Conservation (phyloP, 2,329 filamentous ascomycete genomes). For the Escovopsis sp. region DNA sequence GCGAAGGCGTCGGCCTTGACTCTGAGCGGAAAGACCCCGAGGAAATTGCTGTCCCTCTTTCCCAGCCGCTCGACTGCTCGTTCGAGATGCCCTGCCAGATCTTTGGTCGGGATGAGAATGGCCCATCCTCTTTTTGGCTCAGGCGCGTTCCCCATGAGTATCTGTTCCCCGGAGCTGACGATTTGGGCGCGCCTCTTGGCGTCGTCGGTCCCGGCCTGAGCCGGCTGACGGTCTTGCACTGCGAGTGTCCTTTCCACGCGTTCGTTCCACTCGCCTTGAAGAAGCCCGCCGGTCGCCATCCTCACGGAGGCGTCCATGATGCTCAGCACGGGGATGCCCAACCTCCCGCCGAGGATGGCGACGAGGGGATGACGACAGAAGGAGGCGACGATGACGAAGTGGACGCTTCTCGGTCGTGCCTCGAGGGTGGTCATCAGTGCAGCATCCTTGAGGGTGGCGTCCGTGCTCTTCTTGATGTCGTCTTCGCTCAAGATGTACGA, state of each 20-base stretch:
- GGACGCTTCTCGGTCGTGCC: constrained; percentile 28
- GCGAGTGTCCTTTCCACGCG: too few relatives aligned
- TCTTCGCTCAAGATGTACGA: constrained; percentile 63
- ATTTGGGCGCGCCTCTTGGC: too few relatives aligned
- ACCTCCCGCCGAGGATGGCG: constrained; percentile 28
- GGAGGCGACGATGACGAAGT: constrained; percentile 76
- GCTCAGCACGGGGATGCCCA: constrained; percentile 30
- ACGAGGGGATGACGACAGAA: constrained; percentile 78
- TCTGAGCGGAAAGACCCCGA: constrained; percentile 69
- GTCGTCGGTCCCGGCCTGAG: too few relatives aligned
- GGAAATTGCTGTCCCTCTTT: constrained; percentile 38
- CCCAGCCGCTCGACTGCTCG: constrained; percentile 43
- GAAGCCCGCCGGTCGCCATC: too few relatives aligned
- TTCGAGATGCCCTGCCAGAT: too few relatives aligned
- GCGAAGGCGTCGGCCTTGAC: constrained; percentile 64
- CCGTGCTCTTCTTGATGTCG: constrained; percentile 49
- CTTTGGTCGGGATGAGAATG: too few relatives aligned
- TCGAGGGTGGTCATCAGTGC: constrained; percentile 17
- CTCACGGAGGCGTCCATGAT: constrained; percentile 59
- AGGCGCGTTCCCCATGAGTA: too few relatives aligned
- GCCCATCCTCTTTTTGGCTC: too few relatives aligned
- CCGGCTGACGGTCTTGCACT: too few relatives aligned
- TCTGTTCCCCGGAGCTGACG: too few relatives aligned
- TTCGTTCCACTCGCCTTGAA: too few relatives aligned
- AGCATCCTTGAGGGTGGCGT: constrained; percentile 44